phyloP scores from a whole-genome alignment of 1,284 basidiomycete species.

The Trichosporon faecale region DNA sequence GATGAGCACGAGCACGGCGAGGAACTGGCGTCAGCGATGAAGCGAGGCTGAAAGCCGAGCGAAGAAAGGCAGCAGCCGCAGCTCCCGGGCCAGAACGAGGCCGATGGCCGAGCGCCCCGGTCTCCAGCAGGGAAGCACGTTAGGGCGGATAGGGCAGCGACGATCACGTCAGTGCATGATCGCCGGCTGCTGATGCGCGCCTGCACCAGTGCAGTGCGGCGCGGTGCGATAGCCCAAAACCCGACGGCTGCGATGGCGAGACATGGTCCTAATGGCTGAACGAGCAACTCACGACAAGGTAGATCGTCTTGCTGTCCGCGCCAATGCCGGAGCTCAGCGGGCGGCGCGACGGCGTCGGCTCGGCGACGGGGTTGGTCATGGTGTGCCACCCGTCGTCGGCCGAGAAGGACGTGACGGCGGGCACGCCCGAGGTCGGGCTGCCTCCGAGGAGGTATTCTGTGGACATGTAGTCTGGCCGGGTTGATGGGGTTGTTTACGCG shows the following conservation, averaged over 20 bases:
- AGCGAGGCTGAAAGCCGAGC: too few species aligned
- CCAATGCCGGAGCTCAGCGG: not conserved
- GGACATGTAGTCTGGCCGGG: not conserved
- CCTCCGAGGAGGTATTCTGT: constrained; percentile 3
- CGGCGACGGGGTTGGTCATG: not conserved
- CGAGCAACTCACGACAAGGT: not conserved
- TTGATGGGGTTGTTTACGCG: not conserved
- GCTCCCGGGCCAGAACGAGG: too few species aligned
- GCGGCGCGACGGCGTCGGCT: not conserved
- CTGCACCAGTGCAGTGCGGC: not conserved
- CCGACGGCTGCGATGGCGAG: not conserved
- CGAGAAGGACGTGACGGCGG: not conserved
- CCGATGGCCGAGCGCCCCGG: too few species aligned
- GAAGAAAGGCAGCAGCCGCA: too few species aligned
- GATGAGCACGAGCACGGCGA: constrained; percentile 42
- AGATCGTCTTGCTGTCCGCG: constrained; percentile 4
- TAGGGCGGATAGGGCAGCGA: not conserved
- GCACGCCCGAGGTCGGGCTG: not conserved
- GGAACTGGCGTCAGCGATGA: constrained; percentile 30
- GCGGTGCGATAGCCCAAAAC: too few species aligned
- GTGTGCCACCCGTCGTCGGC: not conserved
- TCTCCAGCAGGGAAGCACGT: too few species aligned
- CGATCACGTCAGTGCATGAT: constrained; percentile 1
- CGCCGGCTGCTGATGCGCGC: too few species aligned
- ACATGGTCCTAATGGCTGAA: not conserved